phyloP scores from a whole-genome alignment of 225 moss, liverwort and hornwort genomes.

The Polytrichum formosum region DNA sequence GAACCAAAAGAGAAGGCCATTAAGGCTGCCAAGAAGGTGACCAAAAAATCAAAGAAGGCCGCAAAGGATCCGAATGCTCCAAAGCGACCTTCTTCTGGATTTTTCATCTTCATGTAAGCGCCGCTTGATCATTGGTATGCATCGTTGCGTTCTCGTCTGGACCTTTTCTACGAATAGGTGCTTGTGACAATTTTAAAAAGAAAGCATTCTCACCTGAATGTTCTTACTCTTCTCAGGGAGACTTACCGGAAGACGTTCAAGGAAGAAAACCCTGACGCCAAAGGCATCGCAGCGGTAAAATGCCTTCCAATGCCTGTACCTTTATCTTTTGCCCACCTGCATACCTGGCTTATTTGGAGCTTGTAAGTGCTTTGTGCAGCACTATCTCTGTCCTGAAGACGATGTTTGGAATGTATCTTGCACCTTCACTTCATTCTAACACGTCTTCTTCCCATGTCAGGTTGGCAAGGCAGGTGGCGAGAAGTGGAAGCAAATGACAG shows the following conservation, averaged over 20 bases:
- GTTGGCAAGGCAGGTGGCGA: constrained; percentile 17
- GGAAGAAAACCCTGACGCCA: constrained; percentile 42
- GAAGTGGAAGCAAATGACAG: constrained; percentile 22
- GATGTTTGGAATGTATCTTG: background rate
- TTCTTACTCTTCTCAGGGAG: constrained; percentile 24
- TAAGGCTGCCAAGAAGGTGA: constrained; percentile 11
- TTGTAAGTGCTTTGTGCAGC: too few species aligned
- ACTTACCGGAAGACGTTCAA: constrained; percentile 50
- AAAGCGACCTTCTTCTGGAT: constrained; percentile 47
- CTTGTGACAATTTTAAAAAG: background rate
- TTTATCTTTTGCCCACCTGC: background rate
- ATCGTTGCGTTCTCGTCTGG: background rate
- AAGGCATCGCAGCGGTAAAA: constrained; percentile 52
- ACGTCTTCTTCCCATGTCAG: background rate
- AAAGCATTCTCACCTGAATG: background rate
- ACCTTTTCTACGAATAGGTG: background rate
- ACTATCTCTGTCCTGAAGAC: too few species aligned
- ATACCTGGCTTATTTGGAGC: background rate
- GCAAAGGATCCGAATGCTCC: constrained; percentile 56
- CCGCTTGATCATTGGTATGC: background rate
- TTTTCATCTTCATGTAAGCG: constrained; percentile 54
- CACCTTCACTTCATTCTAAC: background rate
- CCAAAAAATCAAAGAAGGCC: constrained; percentile 32
- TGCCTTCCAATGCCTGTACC: background rate
- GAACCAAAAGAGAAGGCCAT: constrained; percentile 7